Percentiles rank a stretch among this genome's conserved stretches.
Evolutionary conservation across 176 grass and related monocot genomes (phyloP).

Genomic region (Puccinellia tenuiflora): DNA sequence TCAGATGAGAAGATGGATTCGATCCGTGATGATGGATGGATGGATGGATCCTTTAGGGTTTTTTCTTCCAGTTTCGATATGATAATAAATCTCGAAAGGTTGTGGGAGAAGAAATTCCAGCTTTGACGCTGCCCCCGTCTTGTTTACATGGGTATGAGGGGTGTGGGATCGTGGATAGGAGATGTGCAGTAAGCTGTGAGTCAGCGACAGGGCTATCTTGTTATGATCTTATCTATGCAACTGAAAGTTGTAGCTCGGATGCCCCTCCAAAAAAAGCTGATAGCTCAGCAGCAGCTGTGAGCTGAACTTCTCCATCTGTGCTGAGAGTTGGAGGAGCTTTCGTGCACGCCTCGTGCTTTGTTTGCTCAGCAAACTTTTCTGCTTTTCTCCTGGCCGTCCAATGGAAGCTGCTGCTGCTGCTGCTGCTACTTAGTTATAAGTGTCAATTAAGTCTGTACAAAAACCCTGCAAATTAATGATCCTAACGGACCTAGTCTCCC

Average conservation of each 20-base stretch:
- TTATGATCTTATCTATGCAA: background rate
- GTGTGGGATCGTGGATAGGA: background rate
- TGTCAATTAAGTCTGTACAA: background rate
- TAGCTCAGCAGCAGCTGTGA: background rate
- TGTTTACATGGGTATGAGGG: background rate
- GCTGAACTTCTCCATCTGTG: background rate
- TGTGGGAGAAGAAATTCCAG: background rate
- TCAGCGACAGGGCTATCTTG: too few species aligned
- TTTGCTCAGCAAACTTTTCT: background rate
- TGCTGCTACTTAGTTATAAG: background rate
- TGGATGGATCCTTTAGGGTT: background rate
- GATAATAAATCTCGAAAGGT: background rate
- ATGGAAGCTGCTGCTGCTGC: background rate
- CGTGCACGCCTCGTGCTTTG: background rate
- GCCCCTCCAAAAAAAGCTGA: background rate
- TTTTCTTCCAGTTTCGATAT: background rate
- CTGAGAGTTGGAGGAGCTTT: background rate
- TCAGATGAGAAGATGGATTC: background rate
- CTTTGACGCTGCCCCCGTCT: background rate
- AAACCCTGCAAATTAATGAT: background rate
- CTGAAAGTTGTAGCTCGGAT: background rate
- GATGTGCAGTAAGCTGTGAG: background rate
- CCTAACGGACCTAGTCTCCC: too few species aligned
- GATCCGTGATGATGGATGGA: background rate
- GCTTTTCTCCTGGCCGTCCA: background rate